Evolutionary conservation across 108 stramenopile genomes (phyloP).

Genomic region (Epithemia pelagica): DNA sequence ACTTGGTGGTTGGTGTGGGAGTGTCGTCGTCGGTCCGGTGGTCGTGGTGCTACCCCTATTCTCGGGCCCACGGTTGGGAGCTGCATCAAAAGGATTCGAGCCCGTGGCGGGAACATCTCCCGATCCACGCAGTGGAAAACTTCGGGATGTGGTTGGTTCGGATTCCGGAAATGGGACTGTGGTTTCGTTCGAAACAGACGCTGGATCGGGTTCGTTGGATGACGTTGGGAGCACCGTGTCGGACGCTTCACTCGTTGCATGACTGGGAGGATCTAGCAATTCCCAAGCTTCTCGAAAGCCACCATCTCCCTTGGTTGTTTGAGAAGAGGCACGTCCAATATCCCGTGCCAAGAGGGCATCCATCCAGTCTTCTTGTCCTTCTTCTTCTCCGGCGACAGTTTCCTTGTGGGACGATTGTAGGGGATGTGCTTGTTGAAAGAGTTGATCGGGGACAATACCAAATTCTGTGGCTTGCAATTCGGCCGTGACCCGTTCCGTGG

Average conservation of each 20-base stretch:
- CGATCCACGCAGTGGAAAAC: neutral
- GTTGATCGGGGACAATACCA: slow-evolving; percentile 70
- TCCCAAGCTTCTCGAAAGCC: slow-evolving; percentile 40
- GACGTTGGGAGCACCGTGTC: neutral
- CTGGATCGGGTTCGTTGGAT: no score
- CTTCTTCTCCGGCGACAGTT: neutral
- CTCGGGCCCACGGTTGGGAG: no score
- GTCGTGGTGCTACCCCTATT: no score
- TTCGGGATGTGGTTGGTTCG: neutral
- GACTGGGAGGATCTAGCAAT: slow-evolving; percentile 36
- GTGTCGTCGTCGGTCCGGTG: neutral
- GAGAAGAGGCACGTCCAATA: slow-evolving; percentile 41
- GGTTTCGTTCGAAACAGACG: neutral
- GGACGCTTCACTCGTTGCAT: neutral
- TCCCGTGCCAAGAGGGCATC: slow-evolving; percentile 31
- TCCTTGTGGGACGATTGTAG: slow-evolving; percentile 3
- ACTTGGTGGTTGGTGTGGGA: neutral
- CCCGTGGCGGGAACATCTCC: neutral
- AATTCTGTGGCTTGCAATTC: slow-evolving; percentile 85
- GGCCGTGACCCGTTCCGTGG: slow-evolving; percentile 74
- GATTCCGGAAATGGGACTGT: neutral
- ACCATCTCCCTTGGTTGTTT: slow-evolving; percentile 12
- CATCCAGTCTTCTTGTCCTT: neutral
- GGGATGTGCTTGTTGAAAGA: slow-evolving; percentile 64
- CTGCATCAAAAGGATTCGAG: neutral